phyloP scores from a whole-genome alignment of 352 stramenopile species.

The Phytophthora foliorum region DNA sequence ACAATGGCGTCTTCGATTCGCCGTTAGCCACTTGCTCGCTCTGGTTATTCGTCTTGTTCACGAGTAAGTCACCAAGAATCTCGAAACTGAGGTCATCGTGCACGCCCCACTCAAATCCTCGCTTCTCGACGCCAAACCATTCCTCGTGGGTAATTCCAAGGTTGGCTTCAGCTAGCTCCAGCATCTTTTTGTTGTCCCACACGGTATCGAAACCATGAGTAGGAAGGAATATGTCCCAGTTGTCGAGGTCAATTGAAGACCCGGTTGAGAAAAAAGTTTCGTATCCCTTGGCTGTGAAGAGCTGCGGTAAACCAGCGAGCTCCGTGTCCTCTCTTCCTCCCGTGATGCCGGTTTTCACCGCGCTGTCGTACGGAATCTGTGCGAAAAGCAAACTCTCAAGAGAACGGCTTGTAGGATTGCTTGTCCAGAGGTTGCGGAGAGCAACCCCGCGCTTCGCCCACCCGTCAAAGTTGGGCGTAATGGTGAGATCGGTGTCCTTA shows the following conservation, averaged over 20 bases:
- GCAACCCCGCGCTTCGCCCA: constrained; percentile 53
- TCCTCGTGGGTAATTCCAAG: constrained; percentile 39
- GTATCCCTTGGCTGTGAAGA: constrained; percentile 59
- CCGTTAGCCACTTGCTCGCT: constrained; percentile 16
- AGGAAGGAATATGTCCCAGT: constrained; percentile 57
- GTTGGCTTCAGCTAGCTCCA: constrained; percentile 34
- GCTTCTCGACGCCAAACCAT: constrained; percentile 24
- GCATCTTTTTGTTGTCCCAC: constrained; percentile 40
- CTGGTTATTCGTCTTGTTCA: constrained; percentile 49
- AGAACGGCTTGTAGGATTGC: constrained; percentile 56
- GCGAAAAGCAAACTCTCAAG: constrained; percentile 63
- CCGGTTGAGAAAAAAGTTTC: constrained; percentile 61
- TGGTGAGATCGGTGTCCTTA: constrained; percentile 17
- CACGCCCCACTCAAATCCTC: constrained; percentile 45
- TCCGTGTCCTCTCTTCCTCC: constrained; percentile 32
- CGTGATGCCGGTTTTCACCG: constrained; percentile 52
- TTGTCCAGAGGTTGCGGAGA: constrained; percentile 62
- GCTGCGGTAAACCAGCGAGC: constrained; percentile 53
- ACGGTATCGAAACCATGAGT: constrained; percentile 55
- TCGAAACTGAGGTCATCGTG: constrained; percentile 53
- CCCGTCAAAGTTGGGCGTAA: constrained; percentile 52
- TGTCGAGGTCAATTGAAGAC: constrained; percentile 31
- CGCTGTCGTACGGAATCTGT: constrained; percentile 59
- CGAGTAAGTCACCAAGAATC: constrained; percentile 50
- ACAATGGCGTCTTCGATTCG: constrained; percentile 42